Base-by-base conservation (phyloP, 2,329 filamentous ascomycete genomes). In the Hymenoscyphus repandus region DNA sequence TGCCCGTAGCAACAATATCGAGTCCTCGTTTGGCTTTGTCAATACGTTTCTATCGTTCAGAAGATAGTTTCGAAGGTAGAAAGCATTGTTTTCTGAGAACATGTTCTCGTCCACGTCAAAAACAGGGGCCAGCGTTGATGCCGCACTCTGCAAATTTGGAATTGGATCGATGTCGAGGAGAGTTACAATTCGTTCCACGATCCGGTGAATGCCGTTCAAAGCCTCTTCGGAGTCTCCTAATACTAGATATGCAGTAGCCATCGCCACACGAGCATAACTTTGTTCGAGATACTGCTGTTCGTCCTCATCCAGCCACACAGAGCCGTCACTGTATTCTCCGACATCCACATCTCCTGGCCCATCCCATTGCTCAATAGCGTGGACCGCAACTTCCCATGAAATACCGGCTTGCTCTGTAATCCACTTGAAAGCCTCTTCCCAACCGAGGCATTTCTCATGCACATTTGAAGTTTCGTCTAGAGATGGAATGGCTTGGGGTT, bases 381-480 rank as follows among this genome's bases (percentile, higher is more conserved):
- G 74, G 31, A 83, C 73, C n/a, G 80, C 78, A n/a, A 82, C 71
- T 22, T 67, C 70, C 75, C 88, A 86, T 13, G 81, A 77, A 17
- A 72, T 72, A 3, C 73, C 71, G 1, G 86, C 82, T 53, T 82
- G 79, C 2, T 70, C 63, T 12, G 78, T 72, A 36, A 92, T 73
- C 86, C 86, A 91, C 49, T 77, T 72, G 47, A 87, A 80, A 3
- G 85, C 73, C 55, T 79, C 74, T 55, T 88, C 82, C 86, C 86
- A 91, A 6, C 82, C 85, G 38, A 77, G 66, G 67, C 79, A 76
- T 50, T 72, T 66, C 45, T 67, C 50, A n/a, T 56, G 62, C 6
- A 62, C 50, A 6, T 49, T 32, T n/a, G 50, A 33, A 12, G 50
- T 54, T n/a, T 65, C 59, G 39, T 64, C 54, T 30, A 61, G 55